Evolutionary conservation across 169 alveolate species (phyloP), one percentile per base, ranked within the genome.

Genomic region (Plasmodium fragile): DNA sequence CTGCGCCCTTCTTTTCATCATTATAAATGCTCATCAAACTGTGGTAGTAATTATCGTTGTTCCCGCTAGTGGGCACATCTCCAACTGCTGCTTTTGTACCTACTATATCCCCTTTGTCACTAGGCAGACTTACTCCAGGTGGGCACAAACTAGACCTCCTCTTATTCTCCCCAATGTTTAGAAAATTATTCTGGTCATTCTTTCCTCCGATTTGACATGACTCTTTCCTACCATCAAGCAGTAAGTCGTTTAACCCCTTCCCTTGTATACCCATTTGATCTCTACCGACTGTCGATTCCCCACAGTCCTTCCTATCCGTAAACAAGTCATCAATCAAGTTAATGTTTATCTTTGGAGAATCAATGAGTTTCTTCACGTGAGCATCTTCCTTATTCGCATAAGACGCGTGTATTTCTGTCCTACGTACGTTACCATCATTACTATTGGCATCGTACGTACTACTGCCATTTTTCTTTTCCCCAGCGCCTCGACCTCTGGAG

Each of bases 241-340:
- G 75, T 65, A 83, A 3, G 5, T 25, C 13, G 7, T 83, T 82
- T 10, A 28, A 13, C 16, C 65, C 7, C 2, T 82, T 45, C 0
- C 1, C 39, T 36, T 55, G 36, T 0, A 43, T 36, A 28, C 16
- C 79, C 3, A n/a, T 18, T 36, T 82, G 69, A 18, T 43, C 30
- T 45, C 22, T 13, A 16, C 7, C 8, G 1, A 55, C 71, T 22
- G 79, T 25, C 43, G 11, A 7, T 16, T n/a, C 45, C 45, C 36
- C 79, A 59, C 3, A 28, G 16, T n/a, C 52, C 41, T 70, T 39
- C 18, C 75, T 69, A 83, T 70, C 77, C 6, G 28, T 28, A 83
- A 83, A 70, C 6, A 39, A 7, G 18, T 65, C 53, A 22, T 83
- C 92, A 34, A 83, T 83, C 75, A 83, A 53, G 49, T 69, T 83